Base-by-base conservation (phyloP, 2,329 filamentous ascomycete species). In the Diaporthe destruens region DNA sequence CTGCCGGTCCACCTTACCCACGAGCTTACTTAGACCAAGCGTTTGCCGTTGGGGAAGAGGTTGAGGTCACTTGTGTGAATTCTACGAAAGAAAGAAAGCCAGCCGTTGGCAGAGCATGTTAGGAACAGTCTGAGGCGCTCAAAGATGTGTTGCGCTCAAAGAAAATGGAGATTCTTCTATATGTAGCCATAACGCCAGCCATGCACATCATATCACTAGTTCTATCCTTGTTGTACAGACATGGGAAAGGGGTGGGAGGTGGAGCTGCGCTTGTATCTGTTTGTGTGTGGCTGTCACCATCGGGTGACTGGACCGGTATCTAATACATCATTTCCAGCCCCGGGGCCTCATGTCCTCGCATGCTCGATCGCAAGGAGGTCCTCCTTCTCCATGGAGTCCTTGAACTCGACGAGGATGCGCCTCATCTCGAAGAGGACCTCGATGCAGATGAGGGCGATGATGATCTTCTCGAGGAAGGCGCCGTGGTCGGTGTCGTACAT, bases 401-500 rank as follows among this genome's bases (percentile, higher is more conserved):
- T 77, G 77, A 86, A 86, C 77, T 94, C 93, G 75, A 91, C 88
- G 82, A 91, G 92, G 63, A 95, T 86, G 71, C 93, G 86, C 75
- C 93, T 86, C 74, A 98, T 85, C 82, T 97, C 96, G 80, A 98
- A 96, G 14, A 92, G 86, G 18, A 98, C 95, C 83, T 99, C 96
- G 44, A 98, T 93, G 1, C 94, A 91, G 80, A 99, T 99, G 70
- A 99, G 88, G 2, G 94, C 86, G 78, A 99, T 98, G 80, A 99
- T 98, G 77, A 97, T 97, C 93, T 94, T 96, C 84, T 98, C 96
- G 14, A 99, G 86, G 71, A 94, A 88, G 39, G 95, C 90, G 20
- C 94, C 93, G 80, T 98, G 95, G 80, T 94, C 94, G 85, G 98
- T 95, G 80, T 93, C 97, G 71, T 97, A 87, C 80, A 95, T 91